These are phyloP conservation scores for Cephalotrichum gorgonifer DNA, from an alignment of 2,329 filamentous ascomycete genomes.

Conservation along the genomic window DNA sequence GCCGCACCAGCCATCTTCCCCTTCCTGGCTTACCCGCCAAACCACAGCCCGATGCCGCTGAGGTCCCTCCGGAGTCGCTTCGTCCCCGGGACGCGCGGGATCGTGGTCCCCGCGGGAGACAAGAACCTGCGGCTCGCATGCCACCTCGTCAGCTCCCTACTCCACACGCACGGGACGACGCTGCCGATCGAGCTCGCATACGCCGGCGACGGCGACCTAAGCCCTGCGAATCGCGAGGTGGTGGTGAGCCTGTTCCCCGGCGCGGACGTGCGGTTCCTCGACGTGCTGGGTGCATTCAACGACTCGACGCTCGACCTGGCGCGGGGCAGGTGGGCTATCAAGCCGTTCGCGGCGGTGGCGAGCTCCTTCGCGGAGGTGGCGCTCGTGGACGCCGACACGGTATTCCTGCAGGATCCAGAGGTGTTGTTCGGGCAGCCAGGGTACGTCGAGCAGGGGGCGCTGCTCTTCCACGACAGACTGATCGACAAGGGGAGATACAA, in stretches of 20 bases:
- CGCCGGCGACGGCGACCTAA: conserved; percentile 22
- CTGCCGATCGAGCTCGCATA: conserved; percentile 26
- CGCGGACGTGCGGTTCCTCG: conserved; percentile 17
- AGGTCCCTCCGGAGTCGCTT: conserved; percentile 8
- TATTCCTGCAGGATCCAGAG: conserved; percentile 26
- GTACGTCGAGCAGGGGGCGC: conserved; percentile 20
- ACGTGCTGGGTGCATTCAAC: conserved; percentile 21
- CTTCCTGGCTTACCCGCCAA: conserved; percentile 12
- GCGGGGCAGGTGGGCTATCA: conserved; percentile 27
- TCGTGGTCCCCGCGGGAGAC: conserved; percentile 21
- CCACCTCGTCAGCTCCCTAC: conserved; percentile 22
- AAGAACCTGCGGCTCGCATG: conserved; percentile 21
- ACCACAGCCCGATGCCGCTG: conserved; percentile 8
- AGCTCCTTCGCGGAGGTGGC: conserved; percentile 25
- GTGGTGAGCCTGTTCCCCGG: conserved; percentile 12
- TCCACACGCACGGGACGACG: conserved; percentile 15
- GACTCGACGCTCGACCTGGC: conserved; percentile 18
- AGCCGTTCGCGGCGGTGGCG: conserved; percentile 27
- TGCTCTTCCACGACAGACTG: conserved; percentile 31
- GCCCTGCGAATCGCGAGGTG: conserved; percentile 12
- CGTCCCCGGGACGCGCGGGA: conserved; percentile 11
- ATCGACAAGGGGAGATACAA: conserved; percentile 23
- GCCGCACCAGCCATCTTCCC: conserved; percentile 14
- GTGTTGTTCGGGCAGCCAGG: conserved; percentile 18
- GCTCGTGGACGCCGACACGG: conserved; percentile 26